These are phyloP conservation scores for Lasiodiplodia gonubiensis DNA, from an alignment of 2,329 filamentous ascomycete species.

Conservation along the genomic window DNA sequence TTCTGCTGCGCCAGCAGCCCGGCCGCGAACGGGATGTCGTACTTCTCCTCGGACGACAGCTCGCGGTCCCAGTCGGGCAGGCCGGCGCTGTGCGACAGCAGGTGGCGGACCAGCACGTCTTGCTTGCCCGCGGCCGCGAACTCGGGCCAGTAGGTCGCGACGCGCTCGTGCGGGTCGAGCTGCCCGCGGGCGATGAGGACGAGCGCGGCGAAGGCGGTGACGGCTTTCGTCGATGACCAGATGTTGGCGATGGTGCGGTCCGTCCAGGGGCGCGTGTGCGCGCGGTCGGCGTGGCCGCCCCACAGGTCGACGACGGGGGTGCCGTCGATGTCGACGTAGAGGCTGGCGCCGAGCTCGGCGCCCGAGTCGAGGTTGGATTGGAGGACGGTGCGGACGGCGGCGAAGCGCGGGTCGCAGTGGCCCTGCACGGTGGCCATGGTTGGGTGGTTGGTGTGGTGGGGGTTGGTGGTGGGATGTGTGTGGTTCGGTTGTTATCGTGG, in stretches of 20 bases:
- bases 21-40: neutral
- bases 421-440: slow-evolving; percentile 41
- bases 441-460: neutral
- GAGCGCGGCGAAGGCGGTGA: slow-evolving; percentile 37
- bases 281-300: slow-evolving; percentile 48
- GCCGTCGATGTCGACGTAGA: slow-evolving; percentile 51
- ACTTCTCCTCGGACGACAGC: neutral
- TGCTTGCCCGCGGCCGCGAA: slow-evolving; percentile 42
- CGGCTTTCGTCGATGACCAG: slow-evolving; percentile 39
- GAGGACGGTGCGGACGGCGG: slow-evolving; percentile 43
- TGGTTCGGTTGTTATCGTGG: too few relatives aligned
- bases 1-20: slow-evolving; percentile 1
- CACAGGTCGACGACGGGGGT: slow-evolving; percentile 54
- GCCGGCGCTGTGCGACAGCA: slow-evolving; percentile 18
- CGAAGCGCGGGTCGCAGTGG: slow-evolving; percentile 46
- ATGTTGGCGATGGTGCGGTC: slow-evolving; percentile 35
- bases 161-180: slow-evolving; percentile 36
- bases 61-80: slow-evolving; percentile 10
- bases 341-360: slow-evolving; percentile 53
- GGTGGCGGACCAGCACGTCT: slow-evolving; percentile 35
- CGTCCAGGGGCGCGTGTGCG: slow-evolving; percentile 44
- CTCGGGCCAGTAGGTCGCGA: slow-evolving; percentile 44
- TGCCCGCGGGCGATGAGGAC: slow-evolving; percentile 38
- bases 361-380: slow-evolving; percentile 44
- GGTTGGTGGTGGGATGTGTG: neutral